Base-by-base conservation (phyloP, 2,329 filamentous ascomycete genomes). In the Trichoderma guizhouense region DNA sequence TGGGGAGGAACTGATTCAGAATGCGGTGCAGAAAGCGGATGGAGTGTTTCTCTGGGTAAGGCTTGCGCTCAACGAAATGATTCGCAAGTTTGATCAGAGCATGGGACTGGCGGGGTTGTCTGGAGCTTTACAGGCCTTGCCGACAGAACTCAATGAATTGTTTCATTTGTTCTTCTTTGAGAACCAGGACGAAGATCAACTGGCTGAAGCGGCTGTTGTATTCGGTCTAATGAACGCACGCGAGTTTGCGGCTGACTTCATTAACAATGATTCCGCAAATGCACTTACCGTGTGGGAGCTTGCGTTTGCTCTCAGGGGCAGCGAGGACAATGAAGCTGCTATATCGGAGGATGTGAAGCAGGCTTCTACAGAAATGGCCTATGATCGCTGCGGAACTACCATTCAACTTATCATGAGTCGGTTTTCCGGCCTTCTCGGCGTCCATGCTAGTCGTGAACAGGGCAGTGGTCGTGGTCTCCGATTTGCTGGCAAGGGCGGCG, bases 11-110 rank as follows among this genome's bases (percentile, higher is more conserved):
- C 65, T 79, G 21, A 58, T 77, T 34, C 53, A 74, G 18, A 57
- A 69, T 0, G 74, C 76, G 1, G 74, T 78, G 1, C 72, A 77
- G 3, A 75, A 71, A 7, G 76, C 80, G 0, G 76, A 79, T 12
- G 80, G 80, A 0, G 80, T 82, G 0, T 81, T 82, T 58, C 76
- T 82, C 9, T 81, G 80, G 80, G 76, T 80, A 1, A 73, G 75
- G 1, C 74, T 79, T 7, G 81, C 78, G 0, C 77, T 81, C 11
- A 74, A 78, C 15, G 75, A 77, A 32, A 74, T 81, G 63, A 28
- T 79, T 15, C 73, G 72, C 32, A 73, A 71, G 15, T 74, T 76
- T 21, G 34, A 72, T 0, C 21, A n/a, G 26, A 32, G 9, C 1
- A n/a, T 60, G 7, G 36, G 60, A 3, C 21, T 77, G 3, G 24